phyloP scores from a whole-genome alignment of 108 stramenopile species.

The Nitzschia putrida region DNA sequence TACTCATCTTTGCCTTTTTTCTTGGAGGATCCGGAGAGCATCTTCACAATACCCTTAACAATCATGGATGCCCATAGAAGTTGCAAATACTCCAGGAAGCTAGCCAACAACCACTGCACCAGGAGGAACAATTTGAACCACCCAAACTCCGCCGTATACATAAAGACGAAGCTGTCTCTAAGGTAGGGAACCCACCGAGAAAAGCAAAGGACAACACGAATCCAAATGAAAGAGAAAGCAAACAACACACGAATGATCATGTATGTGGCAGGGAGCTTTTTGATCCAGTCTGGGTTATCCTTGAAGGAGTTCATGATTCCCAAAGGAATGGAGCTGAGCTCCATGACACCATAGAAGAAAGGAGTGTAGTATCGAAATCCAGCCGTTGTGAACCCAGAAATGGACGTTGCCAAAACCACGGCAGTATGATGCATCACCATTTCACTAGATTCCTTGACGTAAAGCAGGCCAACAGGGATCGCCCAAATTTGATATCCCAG shows the following conservation, averaged over 20 bases:
- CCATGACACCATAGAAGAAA: slow-evolving; percentile 73
- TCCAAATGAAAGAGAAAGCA: slow-evolving; percentile 51
- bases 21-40: slow-evolving; percentile 3
- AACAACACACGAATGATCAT: slow-evolving; percentile 44
- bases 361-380: slow-evolving; percentile 72
- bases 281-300: slow-evolving; percentile 17
- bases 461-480: slow-evolving; percentile 56
- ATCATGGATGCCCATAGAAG: slow-evolving; percentile 58
- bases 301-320: slow-evolving; percentile 53
- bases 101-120: slow-evolving; percentile 22
- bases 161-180: slow-evolving; percentile 28
- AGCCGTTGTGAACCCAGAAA: slow-evolving; percentile 43
- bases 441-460: slow-evolving; percentile 49
- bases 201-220: slow-evolving; percentile 39
- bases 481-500: slow-evolving; percentile 78
- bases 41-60: slow-evolving; percentile 46
- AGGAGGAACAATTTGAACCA: slow-evolving; percentile 18
- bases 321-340: slow-evolving; percentile 63
- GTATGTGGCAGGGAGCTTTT: slow-evolving; percentile 15
- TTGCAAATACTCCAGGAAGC: slow-evolving; percentile 51
- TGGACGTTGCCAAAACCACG: slow-evolving; percentile 48
- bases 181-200: slow-evolving; percentile 60
- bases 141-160: slow-evolving; percentile 42
- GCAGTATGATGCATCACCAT: slow-evolving; percentile 78
- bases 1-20: slow-evolving; percentile 2